Conservation (phyloP, 306 rosid species). For the Malus domestica region DNA sequence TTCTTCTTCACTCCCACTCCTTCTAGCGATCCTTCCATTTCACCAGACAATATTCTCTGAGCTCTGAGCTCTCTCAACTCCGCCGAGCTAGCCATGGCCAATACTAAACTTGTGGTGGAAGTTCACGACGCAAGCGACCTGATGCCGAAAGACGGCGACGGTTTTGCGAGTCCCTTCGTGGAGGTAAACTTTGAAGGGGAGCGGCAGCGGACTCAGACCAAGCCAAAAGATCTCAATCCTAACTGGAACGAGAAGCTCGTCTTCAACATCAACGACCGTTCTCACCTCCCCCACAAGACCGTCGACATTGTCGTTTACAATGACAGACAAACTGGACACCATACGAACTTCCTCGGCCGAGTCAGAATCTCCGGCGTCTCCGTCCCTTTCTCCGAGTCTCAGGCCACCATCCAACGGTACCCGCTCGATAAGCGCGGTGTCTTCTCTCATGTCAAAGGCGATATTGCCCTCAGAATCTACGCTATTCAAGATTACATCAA, state of each 20-base stretch:
- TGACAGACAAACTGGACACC: conserved; percentile 32
- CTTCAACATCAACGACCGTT: conserved; percentile 41
- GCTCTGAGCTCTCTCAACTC: background rate
- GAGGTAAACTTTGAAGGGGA: conserved; percentile 58
- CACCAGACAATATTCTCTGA: background rate
- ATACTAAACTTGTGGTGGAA: conserved; percentile 67
- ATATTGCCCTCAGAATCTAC: conserved; percentile 59
- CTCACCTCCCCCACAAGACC: conserved; percentile 46
- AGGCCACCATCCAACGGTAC: conserved; percentile 49
- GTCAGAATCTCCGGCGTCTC: conserved; percentile 60
- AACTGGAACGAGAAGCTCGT: conserved; percentile 64
- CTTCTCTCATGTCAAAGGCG: conserved; percentile 65
- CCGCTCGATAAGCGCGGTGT: conserved; percentile 77
- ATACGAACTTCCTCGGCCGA: conserved; percentile 63
- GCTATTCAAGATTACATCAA: conserved; percentile 13
- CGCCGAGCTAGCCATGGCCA: conserved; percentile 12
- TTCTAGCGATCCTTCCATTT: background rate
- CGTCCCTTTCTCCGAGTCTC: conserved; percentile 55
- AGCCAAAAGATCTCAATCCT: conserved; percentile 62
- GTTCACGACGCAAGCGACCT: conserved; percentile 66
- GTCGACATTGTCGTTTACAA: conserved; percentile 51
- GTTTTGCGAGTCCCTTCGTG: conserved; percentile 68
- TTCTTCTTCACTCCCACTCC: conserved; percentile 13
- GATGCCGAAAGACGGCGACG: conserved; percentile 76
- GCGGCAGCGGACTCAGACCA: conserved; percentile 51